A percentile compares a stretch with the other conserved stretches of the same genome.
Conservation (phyloP, 108 stramenopile species). For the Ochromonas danica region DNA sequence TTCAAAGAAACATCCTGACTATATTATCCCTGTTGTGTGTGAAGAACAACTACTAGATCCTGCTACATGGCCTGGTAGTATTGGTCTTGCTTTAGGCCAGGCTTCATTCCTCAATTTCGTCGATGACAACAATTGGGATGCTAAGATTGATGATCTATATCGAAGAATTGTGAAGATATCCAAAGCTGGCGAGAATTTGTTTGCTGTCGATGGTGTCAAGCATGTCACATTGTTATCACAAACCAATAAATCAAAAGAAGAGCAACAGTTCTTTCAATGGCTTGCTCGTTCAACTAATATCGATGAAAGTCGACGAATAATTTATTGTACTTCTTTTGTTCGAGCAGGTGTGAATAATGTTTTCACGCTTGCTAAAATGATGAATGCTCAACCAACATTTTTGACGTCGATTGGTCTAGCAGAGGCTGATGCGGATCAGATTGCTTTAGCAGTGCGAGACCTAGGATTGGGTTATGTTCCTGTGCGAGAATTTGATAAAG, state of each 20-base stretch:
- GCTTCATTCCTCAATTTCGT: background rate
- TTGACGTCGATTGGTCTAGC: background rate
- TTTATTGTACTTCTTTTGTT: slow-evolving; percentile 7
- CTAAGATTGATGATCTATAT: slow-evolving; percentile 21
- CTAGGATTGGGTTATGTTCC: slow-evolving; percentile 19
- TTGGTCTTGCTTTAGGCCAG: background rate
- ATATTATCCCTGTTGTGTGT: slow-evolving; percentile 1
- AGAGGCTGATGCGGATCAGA: background rate
- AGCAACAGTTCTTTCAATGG: slow-evolving; percentile 28
- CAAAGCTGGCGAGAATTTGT: background rate
- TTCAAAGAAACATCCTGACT: slow-evolving; percentile 23
- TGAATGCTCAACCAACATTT: background rate
- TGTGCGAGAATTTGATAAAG: slow-evolving; percentile 17
- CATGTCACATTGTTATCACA: background rate
- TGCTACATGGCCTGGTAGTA: background rate
- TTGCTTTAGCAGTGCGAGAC: background rate
- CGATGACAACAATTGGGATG: background rate
- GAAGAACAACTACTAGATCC: slow-evolving; percentile 8
- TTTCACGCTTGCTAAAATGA: background rate
- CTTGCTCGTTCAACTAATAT: slow-evolving; percentile 10
- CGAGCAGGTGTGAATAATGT: background rate
- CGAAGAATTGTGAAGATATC: background rate
- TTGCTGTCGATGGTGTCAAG: background rate
- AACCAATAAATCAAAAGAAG: slow-evolving; percentile 27
- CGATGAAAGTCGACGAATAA: slow-evolving; percentile 8